These are phyloP conservation scores for Atkinsonella hypoxylon DNA, from an alignment of 2,329 filamentous ascomycete species.

Conservation along the genomic window DNA sequence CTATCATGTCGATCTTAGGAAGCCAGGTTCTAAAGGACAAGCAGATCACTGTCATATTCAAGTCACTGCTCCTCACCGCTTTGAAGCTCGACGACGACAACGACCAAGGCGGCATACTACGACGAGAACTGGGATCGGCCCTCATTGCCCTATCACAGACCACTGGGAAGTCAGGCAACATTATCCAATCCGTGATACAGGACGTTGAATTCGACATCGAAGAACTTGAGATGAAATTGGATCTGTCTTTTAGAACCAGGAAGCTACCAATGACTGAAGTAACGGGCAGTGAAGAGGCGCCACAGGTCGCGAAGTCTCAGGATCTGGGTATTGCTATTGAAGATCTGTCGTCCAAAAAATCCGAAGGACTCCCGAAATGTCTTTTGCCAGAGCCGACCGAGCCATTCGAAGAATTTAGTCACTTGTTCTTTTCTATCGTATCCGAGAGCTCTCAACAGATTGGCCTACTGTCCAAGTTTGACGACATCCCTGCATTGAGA, in stretches of 20 bases:
- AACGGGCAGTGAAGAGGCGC: conserved; percentile 19
- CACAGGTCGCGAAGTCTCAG: conserved; percentile 18
- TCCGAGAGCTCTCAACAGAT: conserved; percentile 28
- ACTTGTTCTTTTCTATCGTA: conserved; percentile 44
- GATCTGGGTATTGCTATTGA: conserved; percentile 28
- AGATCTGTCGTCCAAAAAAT: conserved; percentile 23
- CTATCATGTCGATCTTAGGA: conserved; percentile 50
- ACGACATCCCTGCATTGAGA: conserved; percentile 41
- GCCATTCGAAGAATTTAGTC: conserved; percentile 46
- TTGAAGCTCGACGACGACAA: conserved; percentile 43
- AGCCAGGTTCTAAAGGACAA: conserved; percentile 48
- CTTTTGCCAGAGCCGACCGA: conserved; percentile 37
- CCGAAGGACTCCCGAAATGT: conserved; percentile 34
- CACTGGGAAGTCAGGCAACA: conserved; percentile 43
- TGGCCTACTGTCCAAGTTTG: conserved; percentile 35
- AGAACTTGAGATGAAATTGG: conserved; percentile 61
- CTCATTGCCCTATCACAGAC: conserved; percentile 55
- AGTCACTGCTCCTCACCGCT: conserved; percentile 49
- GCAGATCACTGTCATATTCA: conserved; percentile 53
- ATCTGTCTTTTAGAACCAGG: conserved; percentile 51
- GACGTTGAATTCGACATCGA: conserved; percentile 62
- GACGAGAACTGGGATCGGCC: conserved; percentile 52
- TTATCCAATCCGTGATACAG: conserved; percentile 56
- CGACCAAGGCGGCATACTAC: conserved; percentile 41
- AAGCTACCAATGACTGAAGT: conserved; percentile 42